These are phyloP conservation scores for Saccharomycopsis sp. DNA, from an alignment of 805 yeast species.

Conservation along the genomic window DNA sequence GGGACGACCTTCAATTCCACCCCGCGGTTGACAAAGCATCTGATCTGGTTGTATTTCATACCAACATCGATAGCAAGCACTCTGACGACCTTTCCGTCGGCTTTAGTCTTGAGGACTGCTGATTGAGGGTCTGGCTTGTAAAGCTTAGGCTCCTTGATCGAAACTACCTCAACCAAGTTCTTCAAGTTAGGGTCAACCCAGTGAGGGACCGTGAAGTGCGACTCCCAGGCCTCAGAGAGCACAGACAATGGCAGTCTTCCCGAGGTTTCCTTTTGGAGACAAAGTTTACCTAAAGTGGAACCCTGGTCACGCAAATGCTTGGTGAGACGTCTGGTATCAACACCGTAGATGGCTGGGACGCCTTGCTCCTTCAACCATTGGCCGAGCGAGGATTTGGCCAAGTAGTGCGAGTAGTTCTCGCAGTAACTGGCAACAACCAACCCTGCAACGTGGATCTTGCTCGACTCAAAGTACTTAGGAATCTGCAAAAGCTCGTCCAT, in stretches of 20 bases:
- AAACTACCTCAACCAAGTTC: slow-evolving; percentile 89
- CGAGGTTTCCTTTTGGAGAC: slow-evolving; percentile 41
- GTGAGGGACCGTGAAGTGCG: slow-evolving; percentile 65
- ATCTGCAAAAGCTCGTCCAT: slow-evolving; percentile 68
- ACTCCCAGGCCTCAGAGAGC: slow-evolving; percentile 47
- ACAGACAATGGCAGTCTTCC: background rate
- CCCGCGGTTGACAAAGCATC: slow-evolving; percentile 94
- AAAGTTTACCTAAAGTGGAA: slow-evolving; percentile 85
- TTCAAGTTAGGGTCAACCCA: slow-evolving; percentile 91
- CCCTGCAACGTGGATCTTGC: slow-evolving; percentile 91
- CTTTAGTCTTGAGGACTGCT: slow-evolving; percentile 43
- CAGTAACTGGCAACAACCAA: slow-evolving; percentile 95
- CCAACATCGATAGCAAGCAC: slow-evolving; percentile 94
- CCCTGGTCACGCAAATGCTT: slow-evolving; percentile 90
- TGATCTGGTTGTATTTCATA: slow-evolving; percentile 94
- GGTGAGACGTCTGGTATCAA: slow-evolving; percentile 93
- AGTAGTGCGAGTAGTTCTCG: slow-evolving; percentile 88
- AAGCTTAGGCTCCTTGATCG: slow-evolving; percentile 65
- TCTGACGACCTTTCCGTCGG: slow-evolving; percentile 71
- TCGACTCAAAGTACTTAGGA: slow-evolving; percentile 92
- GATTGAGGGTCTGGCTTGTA: slow-evolving; percentile 61
- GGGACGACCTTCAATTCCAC: slow-evolving; percentile 95
- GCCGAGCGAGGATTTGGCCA: slow-evolving; percentile 89
- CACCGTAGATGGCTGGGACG: slow-evolving; percentile 95
- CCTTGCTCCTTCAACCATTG: slow-evolving; percentile 88